phyloP scores from a whole-genome alignment of 139 green algal species.

The Chlorella sp. region DNA sequence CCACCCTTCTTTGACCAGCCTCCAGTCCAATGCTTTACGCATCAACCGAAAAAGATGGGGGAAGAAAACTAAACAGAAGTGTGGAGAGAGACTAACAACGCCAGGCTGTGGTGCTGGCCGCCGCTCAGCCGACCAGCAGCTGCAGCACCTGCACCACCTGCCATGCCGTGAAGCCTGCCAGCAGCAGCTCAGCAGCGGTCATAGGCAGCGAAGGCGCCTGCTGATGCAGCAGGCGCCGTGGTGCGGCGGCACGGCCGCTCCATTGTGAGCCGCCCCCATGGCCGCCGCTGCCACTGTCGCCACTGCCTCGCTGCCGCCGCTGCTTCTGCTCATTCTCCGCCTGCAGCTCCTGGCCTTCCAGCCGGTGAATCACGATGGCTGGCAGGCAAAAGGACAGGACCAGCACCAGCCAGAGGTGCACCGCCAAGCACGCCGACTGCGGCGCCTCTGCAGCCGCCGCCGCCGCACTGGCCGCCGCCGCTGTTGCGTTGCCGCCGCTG shows the following conservation, averaged over 20 bases:
- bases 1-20: too few relatives aligned
- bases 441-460: not conserved
- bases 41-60: too few relatives aligned
- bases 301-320: not conserved
- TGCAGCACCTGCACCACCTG: not conserved
- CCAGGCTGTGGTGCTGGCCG: too few relatives aligned
- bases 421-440: not conserved
- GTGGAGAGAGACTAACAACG: too few relatives aligned
- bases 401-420: constrained; percentile 1
- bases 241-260: not conserved
- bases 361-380: not conserved
- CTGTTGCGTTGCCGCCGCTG: not conserved
- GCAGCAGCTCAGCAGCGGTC: not conserved
- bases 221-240: not conserved
- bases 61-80: too few relatives aligned
- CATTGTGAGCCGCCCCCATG: not conserved
- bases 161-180: not conserved
- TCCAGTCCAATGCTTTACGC: too few relatives aligned
- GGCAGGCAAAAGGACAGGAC: constrained; percentile 1
- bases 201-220: not conserved
- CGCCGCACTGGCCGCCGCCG: not conserved
- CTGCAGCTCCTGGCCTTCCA: constrained; percentile 7
- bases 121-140: not conserved
- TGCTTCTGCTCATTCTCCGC: not conserved
- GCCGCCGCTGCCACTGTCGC: not conserved